Percentiles rank a stretch among this genome's conserved stretches.
These are phyloP conservation scores for Auricularia cornea DNA, from an alignment of 768 basidiomycete genomes.

Conservation along the genomic window DNA sequence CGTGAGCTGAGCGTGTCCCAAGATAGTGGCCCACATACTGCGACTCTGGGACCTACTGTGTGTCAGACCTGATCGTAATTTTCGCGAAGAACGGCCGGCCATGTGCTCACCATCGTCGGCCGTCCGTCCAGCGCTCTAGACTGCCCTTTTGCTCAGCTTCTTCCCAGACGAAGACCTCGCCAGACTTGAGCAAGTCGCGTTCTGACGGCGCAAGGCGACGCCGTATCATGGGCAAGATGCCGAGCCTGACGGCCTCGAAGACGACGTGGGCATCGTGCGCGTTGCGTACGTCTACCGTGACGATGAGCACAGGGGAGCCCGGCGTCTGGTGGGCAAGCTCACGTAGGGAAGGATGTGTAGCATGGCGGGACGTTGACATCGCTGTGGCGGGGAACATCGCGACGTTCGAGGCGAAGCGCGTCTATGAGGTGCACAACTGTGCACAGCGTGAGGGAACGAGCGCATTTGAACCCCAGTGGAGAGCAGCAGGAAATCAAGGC, in stretches of 20 bases:
- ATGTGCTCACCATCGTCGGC: conserved; percentile 54
- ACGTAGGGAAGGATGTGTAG: conserved; percentile 27
- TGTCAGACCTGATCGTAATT: not conserved
- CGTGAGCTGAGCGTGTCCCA: too few relatives aligned
- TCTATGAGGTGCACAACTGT: not conserved
- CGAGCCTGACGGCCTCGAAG: conserved; percentile 66
- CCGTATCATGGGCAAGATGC: conserved; percentile 60
- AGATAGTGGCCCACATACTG: conserved; percentile 25
- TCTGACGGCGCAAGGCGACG: conserved; percentile 62
- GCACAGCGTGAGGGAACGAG: not conserved
- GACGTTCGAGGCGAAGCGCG: not conserved
- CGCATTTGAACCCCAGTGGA: not conserved
- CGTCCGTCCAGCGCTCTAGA: conserved; percentile 74
- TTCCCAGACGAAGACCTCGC: conserved; percentile 81
- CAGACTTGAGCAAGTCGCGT: conserved; percentile 58
- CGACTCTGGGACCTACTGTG: conserved; percentile 66
- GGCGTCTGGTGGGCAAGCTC: conserved; percentile 4
- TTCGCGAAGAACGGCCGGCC: not conserved
- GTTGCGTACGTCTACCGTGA: conserved; percentile 56
- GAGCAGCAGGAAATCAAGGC: not conserved
- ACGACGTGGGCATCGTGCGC: conserved; percentile 72
- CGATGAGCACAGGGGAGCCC: not conserved
- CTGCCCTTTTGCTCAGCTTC: conserved; percentile 70
- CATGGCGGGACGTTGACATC: conserved; percentile 1
- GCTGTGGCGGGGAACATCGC: not conserved